phyloP scores from a whole-genome alignment of 805 yeast genomes.

The Candida nanaspora region DNA sequence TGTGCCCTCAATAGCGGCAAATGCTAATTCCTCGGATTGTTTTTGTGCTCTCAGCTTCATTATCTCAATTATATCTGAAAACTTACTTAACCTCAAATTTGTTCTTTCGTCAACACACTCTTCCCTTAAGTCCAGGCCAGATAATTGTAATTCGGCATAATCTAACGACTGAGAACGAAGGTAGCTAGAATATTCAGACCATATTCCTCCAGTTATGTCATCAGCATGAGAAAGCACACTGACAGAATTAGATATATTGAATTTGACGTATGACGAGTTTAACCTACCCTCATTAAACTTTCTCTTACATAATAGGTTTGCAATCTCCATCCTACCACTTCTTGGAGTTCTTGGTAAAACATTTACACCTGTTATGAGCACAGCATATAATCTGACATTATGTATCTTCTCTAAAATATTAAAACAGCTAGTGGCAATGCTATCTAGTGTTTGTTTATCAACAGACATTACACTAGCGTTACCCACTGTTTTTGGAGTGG shows the following conservation, averaged over 20 bases:
- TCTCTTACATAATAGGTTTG: conserved; percentile 78
- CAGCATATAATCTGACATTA: conserved; percentile 72
- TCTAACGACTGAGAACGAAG: conserved; percentile 52
- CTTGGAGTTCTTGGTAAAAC: conserved; percentile 77
- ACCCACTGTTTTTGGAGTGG: conserved; percentile 3
- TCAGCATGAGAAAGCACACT: conserved; percentile 66
- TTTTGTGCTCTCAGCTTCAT: conserved; percentile 70
- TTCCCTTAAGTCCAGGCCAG: conserved; percentile 74
- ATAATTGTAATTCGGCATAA: conserved; percentile 66
- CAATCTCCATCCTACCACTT: conserved; percentile 86
- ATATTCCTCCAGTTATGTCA: conserved; percentile 73
- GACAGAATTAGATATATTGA: conserved; percentile 57
- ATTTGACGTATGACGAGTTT: conserved; percentile 75
- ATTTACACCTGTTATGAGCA: conserved; percentile 72
- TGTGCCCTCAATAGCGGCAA: conserved; percentile 32
- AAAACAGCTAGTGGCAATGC: conserved; percentile 40
- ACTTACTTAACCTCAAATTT: conserved; percentile 66
- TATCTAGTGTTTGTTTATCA: conserved; percentile 37
- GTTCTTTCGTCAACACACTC: conserved; percentile 74
- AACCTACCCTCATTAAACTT: conserved; percentile 74
- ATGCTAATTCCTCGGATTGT: conserved; percentile 78
- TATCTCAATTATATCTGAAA: conserved; percentile 62
- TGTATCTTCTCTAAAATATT: conserved; percentile 49
- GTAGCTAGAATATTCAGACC: conserved; percentile 74
- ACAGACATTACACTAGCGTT: background rate